Evolutionary conservation across 768 basidiomycete species (phyloP).

Genomic region (Tylopilus plumbeoviolaceoides): DNA sequence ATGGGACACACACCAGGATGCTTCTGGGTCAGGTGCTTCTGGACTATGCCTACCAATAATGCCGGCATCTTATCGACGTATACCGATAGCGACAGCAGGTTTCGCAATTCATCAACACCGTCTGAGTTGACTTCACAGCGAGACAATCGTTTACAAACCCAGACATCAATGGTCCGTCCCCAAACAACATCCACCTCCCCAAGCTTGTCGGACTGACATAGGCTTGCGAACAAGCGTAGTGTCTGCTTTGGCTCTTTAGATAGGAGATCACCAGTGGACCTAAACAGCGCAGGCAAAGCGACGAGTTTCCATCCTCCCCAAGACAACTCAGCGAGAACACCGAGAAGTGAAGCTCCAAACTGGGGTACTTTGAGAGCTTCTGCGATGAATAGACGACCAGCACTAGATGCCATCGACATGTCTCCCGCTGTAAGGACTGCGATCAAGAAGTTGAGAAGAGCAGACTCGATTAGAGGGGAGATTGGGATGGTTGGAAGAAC

Average conservation of each 20-base stretch:
- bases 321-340: slow-evolving; percentile 55
- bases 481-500: slow-evolving; percentile 27
- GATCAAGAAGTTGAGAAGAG: slow-evolving; percentile 32
- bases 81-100: slow-evolving; percentile 49
- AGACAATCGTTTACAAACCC: slow-evolving; percentile 42
- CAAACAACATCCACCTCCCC: slow-evolving; percentile 55
- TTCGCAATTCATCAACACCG: slow-evolving; percentile 48
- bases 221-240: slow-evolving; percentile 46
- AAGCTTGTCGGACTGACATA: slow-evolving; percentile 47
- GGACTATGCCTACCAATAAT: too few relatives aligned
- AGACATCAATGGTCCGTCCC: slow-evolving; percentile 50
- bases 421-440: slow-evolving; percentile 41
- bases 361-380: slow-evolving; percentile 24
- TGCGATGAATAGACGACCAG: slow-evolving; percentile 47
- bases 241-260: slow-evolving; percentile 39
- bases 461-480: slow-evolving; percentile 22
- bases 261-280: slow-evolving; percentile 44
- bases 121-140: slow-evolving; percentile 38
- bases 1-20: slow-evolving; percentile 31
- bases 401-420: slow-evolving; percentile 31
- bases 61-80: too few relatives aligned
- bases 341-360: slow-evolving; percentile 55
- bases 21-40: slow-evolving; percentile 23
- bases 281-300: slow-evolving; percentile 56
- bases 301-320: slow-evolving; percentile 81